phyloP scores from a whole-genome alignment of 1,284 basidiomycete genomes.

The Moniliella sp. region DNA sequence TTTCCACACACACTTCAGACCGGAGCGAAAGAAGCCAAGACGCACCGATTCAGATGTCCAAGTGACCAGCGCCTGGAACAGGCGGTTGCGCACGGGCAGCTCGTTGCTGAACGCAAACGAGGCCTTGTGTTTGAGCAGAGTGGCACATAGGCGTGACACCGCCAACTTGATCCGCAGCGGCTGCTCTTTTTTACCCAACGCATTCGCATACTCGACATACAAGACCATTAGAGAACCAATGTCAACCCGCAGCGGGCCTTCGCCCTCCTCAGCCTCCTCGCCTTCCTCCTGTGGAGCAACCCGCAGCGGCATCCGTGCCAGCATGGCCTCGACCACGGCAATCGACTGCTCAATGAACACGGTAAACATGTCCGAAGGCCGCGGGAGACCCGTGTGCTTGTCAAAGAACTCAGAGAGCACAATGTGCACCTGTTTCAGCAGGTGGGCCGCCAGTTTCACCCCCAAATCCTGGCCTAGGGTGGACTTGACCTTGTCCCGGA shows the following conservation, averaged over 20 bases:
- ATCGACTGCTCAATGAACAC: constrained; percentile 29
- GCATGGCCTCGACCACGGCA: constrained; percentile 16
- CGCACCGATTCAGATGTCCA: constrained; percentile 19
- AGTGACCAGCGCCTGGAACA: constrained; percentile 22
- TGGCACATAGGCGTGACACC: constrained; percentile 23
- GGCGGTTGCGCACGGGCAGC: constrained; percentile 21
- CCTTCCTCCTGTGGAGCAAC: too few relatives aligned
- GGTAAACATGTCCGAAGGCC: constrained; percentile 20
- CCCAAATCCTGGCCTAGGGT: constrained; percentile 21
- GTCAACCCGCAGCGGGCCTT: constrained; percentile 13
- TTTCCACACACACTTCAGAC: too few relatives aligned
- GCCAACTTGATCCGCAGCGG: constrained; percentile 22
- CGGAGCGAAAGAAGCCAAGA: too few relatives aligned
- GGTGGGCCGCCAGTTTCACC: constrained; percentile 14
- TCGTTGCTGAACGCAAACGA: constrained; percentile 20
- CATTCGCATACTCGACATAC: constrained; percentile 24
- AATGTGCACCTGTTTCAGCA: constrained; percentile 21
- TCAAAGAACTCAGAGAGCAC: constrained; percentile 28
- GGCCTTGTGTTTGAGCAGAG: constrained; percentile 17
- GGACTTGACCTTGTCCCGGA: constrained; percentile 27
- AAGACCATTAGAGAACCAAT: constrained; percentile 26
- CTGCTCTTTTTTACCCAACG: constrained; percentile 17
- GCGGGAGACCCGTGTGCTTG: constrained; percentile 18
- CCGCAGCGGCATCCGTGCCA: constrained; percentile 15
- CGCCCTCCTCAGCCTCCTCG: background rate